phyloP scores from a whole-genome alignment of 78 protist species.

The Diacronema lutheri region DNA sequence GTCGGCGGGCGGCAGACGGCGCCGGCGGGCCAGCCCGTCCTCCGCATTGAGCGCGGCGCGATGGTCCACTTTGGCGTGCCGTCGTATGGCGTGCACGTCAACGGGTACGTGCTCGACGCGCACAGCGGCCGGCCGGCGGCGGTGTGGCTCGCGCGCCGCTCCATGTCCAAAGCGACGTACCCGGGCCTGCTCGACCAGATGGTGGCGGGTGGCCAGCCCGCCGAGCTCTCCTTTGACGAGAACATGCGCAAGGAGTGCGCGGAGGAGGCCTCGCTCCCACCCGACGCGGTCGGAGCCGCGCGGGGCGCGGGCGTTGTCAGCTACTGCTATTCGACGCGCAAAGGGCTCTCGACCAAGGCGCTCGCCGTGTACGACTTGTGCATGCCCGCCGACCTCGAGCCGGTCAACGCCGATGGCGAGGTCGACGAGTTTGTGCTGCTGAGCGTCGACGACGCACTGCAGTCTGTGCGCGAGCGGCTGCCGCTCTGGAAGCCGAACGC shows the following conservation, averaged over 20 bases:
- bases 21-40: not conserved
- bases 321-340: not conserved
- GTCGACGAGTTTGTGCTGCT: not conserved
- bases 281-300: not conserved
- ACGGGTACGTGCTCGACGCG: not conserved
- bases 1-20: not conserved
- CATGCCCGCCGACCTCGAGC: not conserved
- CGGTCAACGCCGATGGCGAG: constrained; percentile 13
- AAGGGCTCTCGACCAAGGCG: not conserved
- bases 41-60: constrained; percentile 15
- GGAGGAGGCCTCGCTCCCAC: constrained; percentile 22
- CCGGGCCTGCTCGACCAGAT: constrained; percentile 21
- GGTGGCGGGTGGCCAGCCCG: constrained; percentile 22
- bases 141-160: not conserved
- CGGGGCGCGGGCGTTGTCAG: not conserved
- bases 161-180: not conserved
- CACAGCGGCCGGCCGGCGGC: not conserved
- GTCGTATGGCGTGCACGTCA: not conserved
- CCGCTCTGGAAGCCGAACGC: constrained; percentile 25
- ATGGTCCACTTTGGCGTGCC: not conserved
- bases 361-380: not conserved
- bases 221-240: not conserved
- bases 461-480: not conserved
- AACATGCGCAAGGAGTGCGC: not conserved
- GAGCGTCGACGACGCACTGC: not conserved